Base-by-base conservation (phyloP, 352 stramenopile species). In the Globisporangium abappressorium region DNA sequence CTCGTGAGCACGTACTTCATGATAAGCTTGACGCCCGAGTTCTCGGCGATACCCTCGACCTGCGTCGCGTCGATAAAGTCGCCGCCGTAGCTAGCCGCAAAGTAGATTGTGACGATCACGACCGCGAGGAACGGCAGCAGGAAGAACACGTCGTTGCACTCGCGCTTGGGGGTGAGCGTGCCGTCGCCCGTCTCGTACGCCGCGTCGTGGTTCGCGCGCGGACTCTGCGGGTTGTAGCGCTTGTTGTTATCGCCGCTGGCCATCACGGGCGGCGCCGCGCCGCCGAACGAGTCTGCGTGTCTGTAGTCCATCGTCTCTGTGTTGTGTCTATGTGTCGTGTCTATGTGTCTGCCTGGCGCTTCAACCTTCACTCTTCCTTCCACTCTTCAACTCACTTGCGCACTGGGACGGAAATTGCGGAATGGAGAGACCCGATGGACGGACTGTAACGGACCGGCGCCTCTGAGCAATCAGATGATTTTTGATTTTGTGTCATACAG, bases 121-220 rank as follows among this genome's bases (percentile, higher is more conserved):
- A 89, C 64, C 18, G 74, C 71, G 22, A 93, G 38, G 73, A 94
- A 89, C n/a, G 84, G 70, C 36, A 91, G 38, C 12, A 89, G 64
- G 60, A 93, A 92, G 66, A 93, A 77, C 20, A 95, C 68, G 71
- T 92, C 84, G 70, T 92, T 87, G 82, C 84, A 92, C 59, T 83
- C 75, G 70, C 80, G 79, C 66, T 80, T 73, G 9, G 51, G 51
- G 49, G 43, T 65, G 26, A 65, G 57, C 28, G 15, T 69, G 56
- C 5, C 62, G 57, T 51, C 65, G 53, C 57, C 76, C 41, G 33
- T 62, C 20, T 65, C 24, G 41, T 72, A 64, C 38, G 9, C 34
- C 9, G 60, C 30, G 0, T 63, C 11, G 18, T 61, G 36, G 55
- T 28, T 15, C 30, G 30, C 30, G 5, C 26, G 54, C n/a, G 47